phyloP scores from a whole-genome alignment of 306 rosid genomes.

The Betula pendula region DNA sequence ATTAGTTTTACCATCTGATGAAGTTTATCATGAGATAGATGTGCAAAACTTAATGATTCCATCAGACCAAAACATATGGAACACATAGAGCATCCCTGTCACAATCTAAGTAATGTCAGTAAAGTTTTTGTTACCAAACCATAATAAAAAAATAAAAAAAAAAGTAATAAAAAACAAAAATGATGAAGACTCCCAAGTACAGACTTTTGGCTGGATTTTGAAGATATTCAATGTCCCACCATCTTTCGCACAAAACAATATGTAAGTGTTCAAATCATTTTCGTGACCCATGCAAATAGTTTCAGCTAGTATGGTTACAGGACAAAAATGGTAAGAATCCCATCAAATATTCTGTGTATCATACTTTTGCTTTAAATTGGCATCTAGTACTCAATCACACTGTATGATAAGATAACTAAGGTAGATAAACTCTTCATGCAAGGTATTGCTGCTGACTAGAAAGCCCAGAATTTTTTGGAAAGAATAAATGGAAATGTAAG shows the following conservation, averaged over 20 bases:
- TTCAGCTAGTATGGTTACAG: slow-evolving; percentile 3
- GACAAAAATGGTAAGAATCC: background rate
- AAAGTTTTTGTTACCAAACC: background rate
- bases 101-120: background rate
- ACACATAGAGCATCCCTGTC: background rate
- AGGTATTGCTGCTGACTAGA: background rate
- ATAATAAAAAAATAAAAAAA: background rate
- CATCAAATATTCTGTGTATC: background rate
- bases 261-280: background rate
- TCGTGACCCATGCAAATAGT: background rate
- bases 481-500: slow-evolving; percentile 4
- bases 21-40: background rate
- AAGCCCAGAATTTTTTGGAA: background rate
- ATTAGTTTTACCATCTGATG: background rate
- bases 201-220: background rate
- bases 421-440: background rate
- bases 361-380: background rate
- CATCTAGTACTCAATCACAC: background rate
- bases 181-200: background rate
- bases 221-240: background rate
- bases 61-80: background rate
- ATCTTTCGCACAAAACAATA: background rate
- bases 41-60: background rate
- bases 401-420: background rate
- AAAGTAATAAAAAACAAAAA: background rate